Conservation (phyloP, 768 basidiomycete species). For the Lactifluus volemus region DNA sequence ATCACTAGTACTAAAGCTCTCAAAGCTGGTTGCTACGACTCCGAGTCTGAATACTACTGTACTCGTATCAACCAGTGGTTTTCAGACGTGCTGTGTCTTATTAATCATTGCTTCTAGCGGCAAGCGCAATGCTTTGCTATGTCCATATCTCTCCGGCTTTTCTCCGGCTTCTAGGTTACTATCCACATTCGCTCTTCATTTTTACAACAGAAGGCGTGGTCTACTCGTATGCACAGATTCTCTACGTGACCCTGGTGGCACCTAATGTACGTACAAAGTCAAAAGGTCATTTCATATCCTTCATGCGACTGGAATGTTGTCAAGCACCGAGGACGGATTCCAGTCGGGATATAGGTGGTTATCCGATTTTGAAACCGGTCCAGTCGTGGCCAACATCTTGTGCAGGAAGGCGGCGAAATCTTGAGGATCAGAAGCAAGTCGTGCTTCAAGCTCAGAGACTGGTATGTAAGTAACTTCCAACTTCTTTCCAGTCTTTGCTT, state of each 20-base stretch:
- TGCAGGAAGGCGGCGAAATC: constrained; percentile 3
- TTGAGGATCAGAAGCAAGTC: constrained; percentile 2
- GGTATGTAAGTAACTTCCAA: constrained; percentile 17
- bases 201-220: too few relatives aligned
- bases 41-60: too few relatives aligned
- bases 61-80: too few relatives aligned
- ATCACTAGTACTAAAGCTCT: too few relatives aligned
- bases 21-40: too few relatives aligned
- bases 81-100: too few relatives aligned
- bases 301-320: background rate
- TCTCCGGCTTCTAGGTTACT: too few relatives aligned
- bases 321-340: constrained; percentile 17
- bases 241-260: background rate
- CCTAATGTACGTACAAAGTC: background rate
- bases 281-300: background rate
- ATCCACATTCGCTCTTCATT: too few relatives aligned
- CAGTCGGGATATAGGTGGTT: constrained; percentile 19
- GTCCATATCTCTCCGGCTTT: too few relatives aligned
- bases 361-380: background rate
- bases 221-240: background rate
- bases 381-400: constrained; percentile 2
- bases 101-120: too few relatives aligned
- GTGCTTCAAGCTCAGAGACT: constrained; percentile 10
- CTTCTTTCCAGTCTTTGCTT: constrained; percentile 18
- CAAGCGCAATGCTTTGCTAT: too few relatives aligned